These are phyloP conservation scores for Coemansia sp. DNA, from an alignment of 192 early-diverging fungal species.

Conservation along the genomic window DNA sequence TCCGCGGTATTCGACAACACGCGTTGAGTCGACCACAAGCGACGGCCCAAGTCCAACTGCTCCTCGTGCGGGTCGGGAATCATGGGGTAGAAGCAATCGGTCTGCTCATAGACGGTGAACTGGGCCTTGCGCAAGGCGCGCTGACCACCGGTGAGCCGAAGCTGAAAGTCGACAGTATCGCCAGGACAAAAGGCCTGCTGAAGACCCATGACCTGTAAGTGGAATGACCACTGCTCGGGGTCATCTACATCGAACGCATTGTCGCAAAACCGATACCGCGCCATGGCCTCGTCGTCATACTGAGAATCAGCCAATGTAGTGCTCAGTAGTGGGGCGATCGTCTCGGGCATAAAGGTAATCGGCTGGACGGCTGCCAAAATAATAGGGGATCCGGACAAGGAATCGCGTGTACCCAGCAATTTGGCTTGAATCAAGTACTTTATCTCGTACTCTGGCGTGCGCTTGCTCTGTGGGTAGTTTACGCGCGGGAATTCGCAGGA, in stretches of 20 bases:
- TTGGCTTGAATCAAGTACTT: constrained; percentile 38
- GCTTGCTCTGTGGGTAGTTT: constrained; percentile 43
- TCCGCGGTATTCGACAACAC: constrained; percentile 11
- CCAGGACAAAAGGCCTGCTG: constrained; percentile 46
- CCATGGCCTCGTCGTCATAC: background rate
- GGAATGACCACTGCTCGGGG: constrained; percentile 14
- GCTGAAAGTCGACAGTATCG: constrained; percentile 37
- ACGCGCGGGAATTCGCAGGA: constrained; percentile 50
- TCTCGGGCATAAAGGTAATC: constrained; percentile 39
- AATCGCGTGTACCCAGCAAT: constrained; percentile 11
- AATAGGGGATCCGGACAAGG: background rate
- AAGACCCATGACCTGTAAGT: constrained; percentile 27
- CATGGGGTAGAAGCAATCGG: constrained; percentile 50
- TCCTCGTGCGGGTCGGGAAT: constrained; percentile 43
- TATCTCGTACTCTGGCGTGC: constrained; percentile 37
- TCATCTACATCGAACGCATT: constrained; percentile 19
- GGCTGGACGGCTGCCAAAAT: constrained; percentile 23
- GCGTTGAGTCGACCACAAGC: constrained; percentile 35
- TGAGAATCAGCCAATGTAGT: background rate
- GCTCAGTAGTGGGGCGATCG: constrained; percentile 19
- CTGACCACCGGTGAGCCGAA: constrained; percentile 23
- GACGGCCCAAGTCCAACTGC: constrained; percentile 43
- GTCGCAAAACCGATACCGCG: constrained; percentile 39
- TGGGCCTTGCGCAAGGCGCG: constrained; percentile 29
- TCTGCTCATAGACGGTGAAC: constrained; percentile 31